A percentile compares a stretch with the other conserved stretches of the same genome.
Evolutionary conservation across 202 grass and related monocot species (phyloP).

Genomic region (Elaeis oleifera): DNA sequence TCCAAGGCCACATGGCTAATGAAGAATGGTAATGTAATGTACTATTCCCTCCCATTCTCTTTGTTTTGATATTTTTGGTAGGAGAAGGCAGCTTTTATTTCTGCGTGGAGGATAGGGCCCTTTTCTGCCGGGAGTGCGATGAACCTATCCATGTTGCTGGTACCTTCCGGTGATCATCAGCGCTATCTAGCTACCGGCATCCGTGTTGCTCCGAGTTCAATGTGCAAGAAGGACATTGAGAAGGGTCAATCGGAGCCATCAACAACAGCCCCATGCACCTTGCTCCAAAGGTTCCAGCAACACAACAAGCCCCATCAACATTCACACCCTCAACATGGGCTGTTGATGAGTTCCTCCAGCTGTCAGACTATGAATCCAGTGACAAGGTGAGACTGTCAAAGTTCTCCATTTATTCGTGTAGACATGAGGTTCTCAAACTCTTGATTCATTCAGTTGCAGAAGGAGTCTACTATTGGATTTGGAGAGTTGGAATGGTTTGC

Average conservation of each 20-base stretch:
- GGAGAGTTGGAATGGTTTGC: constrained; percentile 79
- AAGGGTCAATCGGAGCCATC: constrained; percentile 27
- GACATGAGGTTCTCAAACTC: not conserved
- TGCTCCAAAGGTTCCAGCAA: constrained; percentile 12
- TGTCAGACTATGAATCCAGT: constrained; percentile 61
- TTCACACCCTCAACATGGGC: constrained; percentile 62
- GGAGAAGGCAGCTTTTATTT: constrained; percentile 93
- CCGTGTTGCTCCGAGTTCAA: constrained; percentile 46
- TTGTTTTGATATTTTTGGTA: constrained; percentile 7
- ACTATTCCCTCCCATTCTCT: not conserved
- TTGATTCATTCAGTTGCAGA: constrained; percentile 32
- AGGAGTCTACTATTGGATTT: constrained; percentile 52
- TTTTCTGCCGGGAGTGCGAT: constrained; percentile 92
- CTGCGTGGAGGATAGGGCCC: constrained; percentile 87
- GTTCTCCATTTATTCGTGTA: not conserved
- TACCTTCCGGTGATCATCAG: constrained; percentile 71
- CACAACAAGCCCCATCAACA: constrained; percentile 34
- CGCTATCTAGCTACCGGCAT: constrained; percentile 90
- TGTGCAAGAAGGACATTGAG: constrained; percentile 21
- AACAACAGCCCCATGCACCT: constrained; percentile 21
- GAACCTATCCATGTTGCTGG: constrained; percentile 71
- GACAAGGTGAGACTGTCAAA: constrained; percentile 42
- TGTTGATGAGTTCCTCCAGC: constrained; percentile 75
- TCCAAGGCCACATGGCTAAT: too few relatives aligned
- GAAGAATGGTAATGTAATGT: not conserved